Evolutionary conservation across 192 early-diverging fungal species (phyloP), one percentile per base, ranked within the genome.

Genomic region (Entophlyctis luteolus): DNA sequence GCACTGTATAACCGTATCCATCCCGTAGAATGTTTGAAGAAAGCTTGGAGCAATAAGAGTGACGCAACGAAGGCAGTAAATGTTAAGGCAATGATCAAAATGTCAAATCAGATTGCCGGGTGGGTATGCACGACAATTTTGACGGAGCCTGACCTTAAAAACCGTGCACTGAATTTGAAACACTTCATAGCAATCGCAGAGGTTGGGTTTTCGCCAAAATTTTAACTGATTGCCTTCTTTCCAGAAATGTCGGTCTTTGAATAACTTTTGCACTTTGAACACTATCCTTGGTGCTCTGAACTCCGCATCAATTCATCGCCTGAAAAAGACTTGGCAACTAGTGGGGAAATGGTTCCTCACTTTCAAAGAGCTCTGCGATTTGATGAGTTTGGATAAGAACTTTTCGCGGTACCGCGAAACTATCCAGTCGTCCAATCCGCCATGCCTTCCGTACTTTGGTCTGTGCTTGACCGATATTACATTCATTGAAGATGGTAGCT

Each of bases 221-320:
- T 42, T 42, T 42, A 12, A 42, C n/a, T n/a, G n/a, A n/a, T n/a
- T n/a, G n/a, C n/a, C n/a, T n/a, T 20, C 27, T 70, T 36, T 39
- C 20, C 74, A 90, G 79, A 71, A 83, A 73, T 92, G 94, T 80
- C 87, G 88, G 25, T 66, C 73, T 27, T 73, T 98, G 10, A 95
- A 98, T 77, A 99, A 98, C 83, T 99, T 91, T 67, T 94, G 93
- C 74, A 90, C 92, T 10, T 83, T 95, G 36, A 92, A 93, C 80
- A 87, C 94, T 3, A 90, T 97, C 32, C 83, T 94, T 6, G 92
- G 93, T 31, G 93, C 90, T 10, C 87, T 99, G 63, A 90, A 92
- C 36, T 89, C 90, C 2, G 90, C 91, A 1, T 87, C 93, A 2
- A 84, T 99, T 46, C 88, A 90, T 75, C 88, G 97, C 27, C 77